Percentiles rank a stretch among this genome's conserved stretches.
Evolutionary conservation across 306 rosid species (phyloP).

Genomic region (Canavalia gladiata): DNA sequence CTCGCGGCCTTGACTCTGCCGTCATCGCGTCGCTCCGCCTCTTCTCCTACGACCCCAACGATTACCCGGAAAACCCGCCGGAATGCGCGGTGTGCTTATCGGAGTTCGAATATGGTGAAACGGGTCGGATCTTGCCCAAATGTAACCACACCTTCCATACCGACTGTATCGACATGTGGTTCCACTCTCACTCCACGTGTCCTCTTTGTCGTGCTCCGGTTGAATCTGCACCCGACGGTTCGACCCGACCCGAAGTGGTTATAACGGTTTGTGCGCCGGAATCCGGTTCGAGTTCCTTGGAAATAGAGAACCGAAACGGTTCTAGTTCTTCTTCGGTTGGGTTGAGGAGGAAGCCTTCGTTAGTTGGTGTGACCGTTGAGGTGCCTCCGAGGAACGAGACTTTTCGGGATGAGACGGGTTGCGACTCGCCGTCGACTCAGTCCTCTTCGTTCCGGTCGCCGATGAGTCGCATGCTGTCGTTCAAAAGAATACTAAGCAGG

Average conservation of each 20-base stretch:
- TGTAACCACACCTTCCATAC: constrained; percentile 77
- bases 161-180: constrained; percentile 95
- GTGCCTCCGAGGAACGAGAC: constrained; percentile 62
- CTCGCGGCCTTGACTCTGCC: constrained; percentile 70
- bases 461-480: constrained; percentile 79
- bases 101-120: constrained; percentile 70
- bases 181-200: constrained; percentile 82
- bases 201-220: constrained; percentile 83
- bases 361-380: constrained; percentile 61
- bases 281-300: constrained; percentile 57
- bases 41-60: constrained; percentile 57
- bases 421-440: constrained; percentile 60
- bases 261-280: constrained; percentile 46
- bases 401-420: constrained; percentile 48
- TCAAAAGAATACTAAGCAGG: constrained; percentile 73
- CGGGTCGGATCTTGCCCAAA: constrained; percentile 80
- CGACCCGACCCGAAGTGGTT: constrained; percentile 43
- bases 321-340: constrained; percentile 55
- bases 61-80: constrained; percentile 43
- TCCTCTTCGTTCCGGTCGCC: constrained; percentile 72
- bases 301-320: constrained; percentile 24
- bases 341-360: constrained; percentile 54
- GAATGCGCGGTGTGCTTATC: constrained; percentile 93
- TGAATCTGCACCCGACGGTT: constrained; percentile 42
- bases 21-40: constrained; percentile 68